Evolutionary conservation across 768 basidiomycete genomes (phyloP), one percentile per base, ranked within the genome.

Genomic region (Mycena metata): DNA sequence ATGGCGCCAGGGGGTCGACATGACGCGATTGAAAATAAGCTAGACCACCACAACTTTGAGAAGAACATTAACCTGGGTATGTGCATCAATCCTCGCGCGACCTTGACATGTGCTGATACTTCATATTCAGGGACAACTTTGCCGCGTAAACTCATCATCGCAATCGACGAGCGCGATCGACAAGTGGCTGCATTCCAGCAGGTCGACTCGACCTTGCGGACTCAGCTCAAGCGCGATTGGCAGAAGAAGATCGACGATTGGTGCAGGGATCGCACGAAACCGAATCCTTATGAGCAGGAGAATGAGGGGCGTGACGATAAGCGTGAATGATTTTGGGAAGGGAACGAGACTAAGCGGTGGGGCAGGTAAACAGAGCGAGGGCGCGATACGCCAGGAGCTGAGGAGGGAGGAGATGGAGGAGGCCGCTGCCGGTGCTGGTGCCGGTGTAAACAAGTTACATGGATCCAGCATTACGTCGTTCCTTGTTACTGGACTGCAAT

Each of bases 21-120:
- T 5, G 78, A 80, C 26, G 73, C 76, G 0, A 33, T 83, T 1
- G 77, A 83, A 39, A 51, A 74, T n/a, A 62, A 64, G 43, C 21
- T 63, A 10, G 79, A 81, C 35, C 63, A 73, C 19, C 69, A 49
- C 1, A 71, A 69, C n/a, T n/a, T n/a, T n/a, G n/a, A n/a, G n/a
- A n/a, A n/a, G n/a, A n/a, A n/a, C n/a, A n/a, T n/a, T n/a, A n/a
- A n/a, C n/a, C n/a, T n/a, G n/a, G n/a, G n/a, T n/a, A n/a, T 11
- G 47, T 7, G n/a, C 23, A 10, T 2, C 19, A 7, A 17, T 15
- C 33, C 17, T 9, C 30, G 4, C 8, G 16, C n/a, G n/a, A n/a
- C n/a, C n/a, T 23, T 15, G 47, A 12, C 1, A 17, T 35, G n/a
- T 19, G 16, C n/a, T n/a, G n/a, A n/a, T n/a, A 24, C 11, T n/a